These are phyloP conservation scores for Ordospora pajunii DNA, from an alignment of 371 early-diverging fungal genomes.

Conservation along the genomic window DNA sequence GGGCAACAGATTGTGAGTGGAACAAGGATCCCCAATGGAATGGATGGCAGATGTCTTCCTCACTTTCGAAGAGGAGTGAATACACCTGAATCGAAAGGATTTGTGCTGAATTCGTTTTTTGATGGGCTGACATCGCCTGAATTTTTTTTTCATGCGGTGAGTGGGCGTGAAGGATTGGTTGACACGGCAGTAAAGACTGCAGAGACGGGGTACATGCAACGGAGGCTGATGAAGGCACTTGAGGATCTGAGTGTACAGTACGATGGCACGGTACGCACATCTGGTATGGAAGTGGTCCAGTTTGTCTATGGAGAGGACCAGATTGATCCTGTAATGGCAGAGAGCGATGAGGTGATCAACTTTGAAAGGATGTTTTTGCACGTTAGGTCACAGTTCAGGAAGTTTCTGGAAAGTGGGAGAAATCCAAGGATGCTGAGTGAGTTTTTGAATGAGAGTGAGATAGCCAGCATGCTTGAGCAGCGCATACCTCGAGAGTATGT, in stretches of 20 bases:
- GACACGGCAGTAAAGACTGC: conserved; percentile 98
- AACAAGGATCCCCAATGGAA: conserved; percentile 86
- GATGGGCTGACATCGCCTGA: conserved; percentile 85
- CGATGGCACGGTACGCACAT: conserved; percentile 57
- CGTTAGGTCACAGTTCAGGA: not conserved
- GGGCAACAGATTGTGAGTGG: conserved; percentile 97
- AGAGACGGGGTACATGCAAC: conserved; percentile 97
- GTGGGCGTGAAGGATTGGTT: conserved; percentile 97
- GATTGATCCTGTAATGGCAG: conserved; percentile 28
- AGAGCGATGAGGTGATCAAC: conserved; percentile 16
- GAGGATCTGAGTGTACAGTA: conserved; percentile 55
- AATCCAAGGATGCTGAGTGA: not conserved
- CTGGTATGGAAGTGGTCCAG: conserved; percentile 30
- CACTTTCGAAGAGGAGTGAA: conserved; percentile 80
- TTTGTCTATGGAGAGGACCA: conserved; percentile 41
- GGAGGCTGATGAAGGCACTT: conserved; percentile 81
- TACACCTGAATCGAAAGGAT: conserved; percentile 84
- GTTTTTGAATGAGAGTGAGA: not conserved
- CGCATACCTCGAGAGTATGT: not conserved
- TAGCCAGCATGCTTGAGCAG: not conserved
- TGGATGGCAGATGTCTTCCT: conserved; percentile 85
- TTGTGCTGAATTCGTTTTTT: conserved; percentile 90
- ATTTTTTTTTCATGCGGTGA: conserved; percentile 96
- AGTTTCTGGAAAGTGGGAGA: not conserved
- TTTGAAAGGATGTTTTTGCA: conserved; percentile 10